Conservation (phyloP, 108 stramenopile genomes). For the Cyclotella sp. region DNA sequence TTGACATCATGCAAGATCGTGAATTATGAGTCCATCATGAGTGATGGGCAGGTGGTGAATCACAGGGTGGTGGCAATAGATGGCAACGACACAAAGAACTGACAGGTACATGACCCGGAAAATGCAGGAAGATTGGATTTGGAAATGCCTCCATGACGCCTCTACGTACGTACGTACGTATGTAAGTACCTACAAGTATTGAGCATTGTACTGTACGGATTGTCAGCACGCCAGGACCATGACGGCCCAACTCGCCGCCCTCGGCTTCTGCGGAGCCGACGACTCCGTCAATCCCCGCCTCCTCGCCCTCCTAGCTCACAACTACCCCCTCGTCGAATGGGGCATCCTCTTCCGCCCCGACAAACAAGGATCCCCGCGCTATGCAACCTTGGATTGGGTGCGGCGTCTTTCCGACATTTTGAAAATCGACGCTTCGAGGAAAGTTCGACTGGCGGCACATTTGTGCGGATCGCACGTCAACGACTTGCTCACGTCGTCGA, state of each 20-base stretch:
- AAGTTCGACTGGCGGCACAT: conserved; percentile 89
- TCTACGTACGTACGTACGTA: too few relatives aligned
- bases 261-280: conserved; percentile 96
- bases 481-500: conserved; percentile 68
- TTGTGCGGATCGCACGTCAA: conserved; percentile 89
- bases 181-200: too few relatives aligned
- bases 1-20: too few relatives aligned
- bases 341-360: conserved; percentile 94
- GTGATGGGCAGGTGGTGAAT: too few relatives aligned
- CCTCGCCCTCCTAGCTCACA: conserved; percentile 59
- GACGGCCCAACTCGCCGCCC: conserved; percentile 59
- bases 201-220: too few relatives aligned
- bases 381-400: conserved; percentile 85
- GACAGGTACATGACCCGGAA: too few relatives aligned
- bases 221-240: not conserved
- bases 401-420: conserved; percentile 12
- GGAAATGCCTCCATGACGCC: too few relatives aligned
- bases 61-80: too few relatives aligned
- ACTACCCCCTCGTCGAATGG: conserved; percentile 89
- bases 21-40: too few relatives aligned
- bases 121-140: too few relatives aligned
- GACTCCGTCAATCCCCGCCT: conserved; percentile 85
- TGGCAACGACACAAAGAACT: too few relatives aligned
- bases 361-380: conserved; percentile 89
- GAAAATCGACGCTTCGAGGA: conserved; percentile 21